Conservation (phyloP, 148 eudicot genomes). For the Cornus kousa region DNA sequence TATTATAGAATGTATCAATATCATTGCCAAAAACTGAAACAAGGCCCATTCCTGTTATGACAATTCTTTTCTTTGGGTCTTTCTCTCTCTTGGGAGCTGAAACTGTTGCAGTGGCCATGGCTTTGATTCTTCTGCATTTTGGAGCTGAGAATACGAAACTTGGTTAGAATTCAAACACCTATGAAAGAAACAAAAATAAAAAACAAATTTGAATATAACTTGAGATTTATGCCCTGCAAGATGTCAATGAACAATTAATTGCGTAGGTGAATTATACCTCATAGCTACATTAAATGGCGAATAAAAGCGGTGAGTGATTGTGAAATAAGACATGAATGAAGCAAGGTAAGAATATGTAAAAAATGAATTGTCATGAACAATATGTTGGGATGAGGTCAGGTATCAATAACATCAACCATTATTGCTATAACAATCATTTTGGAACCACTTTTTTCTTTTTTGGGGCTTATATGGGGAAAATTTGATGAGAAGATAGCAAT, state of each 20-base stretch:
- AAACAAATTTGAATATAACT: neutral
- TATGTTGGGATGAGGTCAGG: too few relatives aligned
- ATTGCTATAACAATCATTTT: too few relatives aligned
- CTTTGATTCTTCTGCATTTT: constrained; percentile 32
- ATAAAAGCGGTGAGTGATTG: too few relatives aligned
- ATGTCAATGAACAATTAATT: neutral
- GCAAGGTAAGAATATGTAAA: neutral
- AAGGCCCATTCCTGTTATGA: constrained; percentile 49
- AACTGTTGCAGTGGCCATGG: constrained; percentile 31
- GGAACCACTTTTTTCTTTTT: too few relatives aligned
- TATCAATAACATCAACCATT: too few relatives aligned
- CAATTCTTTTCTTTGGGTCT: constrained; percentile 48
- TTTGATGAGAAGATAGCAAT: too few relatives aligned
- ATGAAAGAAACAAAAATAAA: too few relatives aligned
- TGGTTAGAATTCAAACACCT: neutral
- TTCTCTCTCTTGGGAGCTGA: constrained; percentile 45
- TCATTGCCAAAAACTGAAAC: constrained; percentile 47
- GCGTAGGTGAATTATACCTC: too few relatives aligned
- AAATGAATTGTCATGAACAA: too few relatives aligned
- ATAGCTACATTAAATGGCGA: too few relatives aligned
- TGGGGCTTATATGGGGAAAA: too few relatives aligned
- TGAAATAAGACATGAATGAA: neutral
- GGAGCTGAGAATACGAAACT: constrained; percentile 20
- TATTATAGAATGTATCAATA: constrained; percentile 33
- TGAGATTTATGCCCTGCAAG: neutral